Percentiles rank a stretch among this genome's conserved stretches.
Conservation (phyloP, 2,329 filamentous ascomycete genomes). For the Pseudogymnoascus destructans region DNA sequence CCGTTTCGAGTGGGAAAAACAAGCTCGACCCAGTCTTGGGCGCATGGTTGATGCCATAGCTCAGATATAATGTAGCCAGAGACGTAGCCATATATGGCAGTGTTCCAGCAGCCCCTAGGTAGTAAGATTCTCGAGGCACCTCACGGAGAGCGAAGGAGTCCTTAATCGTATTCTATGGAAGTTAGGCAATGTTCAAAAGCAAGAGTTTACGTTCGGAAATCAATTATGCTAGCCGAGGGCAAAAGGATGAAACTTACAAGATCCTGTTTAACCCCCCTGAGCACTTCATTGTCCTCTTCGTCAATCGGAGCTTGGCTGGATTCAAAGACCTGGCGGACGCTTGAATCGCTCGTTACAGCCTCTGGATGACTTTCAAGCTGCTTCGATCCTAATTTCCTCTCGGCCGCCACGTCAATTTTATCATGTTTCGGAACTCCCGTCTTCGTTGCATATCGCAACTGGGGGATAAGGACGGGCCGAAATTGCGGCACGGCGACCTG, state of each 20-base stretch:
- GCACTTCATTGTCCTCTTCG: conserved; percentile 32
- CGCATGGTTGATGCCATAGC: conserved; percentile 67
- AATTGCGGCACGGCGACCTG: conserved; percentile 12
- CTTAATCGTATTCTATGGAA: conserved; percentile 45
- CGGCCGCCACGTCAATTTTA: conserved; percentile 41
- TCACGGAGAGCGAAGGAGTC: conserved; percentile 52
- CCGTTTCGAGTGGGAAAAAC: conserved; percentile 54
- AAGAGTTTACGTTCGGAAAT: neutral
- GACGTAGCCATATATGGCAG: conserved; percentile 80
- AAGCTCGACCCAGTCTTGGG: conserved; percentile 46
- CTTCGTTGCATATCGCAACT: conserved; percentile 34
- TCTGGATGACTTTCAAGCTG: conserved; percentile 48
- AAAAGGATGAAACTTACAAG: conserved; percentile 37
- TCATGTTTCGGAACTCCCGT: conserved; percentile 21
- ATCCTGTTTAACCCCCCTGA: conserved; percentile 39
- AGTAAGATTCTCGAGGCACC: conserved; percentile 55
- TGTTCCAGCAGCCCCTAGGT: conserved; percentile 63
- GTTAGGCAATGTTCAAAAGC: conserved; percentile 9
- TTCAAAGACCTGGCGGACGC: conserved; percentile 38
- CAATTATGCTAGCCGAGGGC: neutral
- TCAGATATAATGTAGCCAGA: conserved; percentile 65
- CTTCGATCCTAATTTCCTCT: conserved; percentile 39
- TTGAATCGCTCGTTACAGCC: conserved; percentile 46
- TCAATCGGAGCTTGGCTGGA: conserved; percentile 18
- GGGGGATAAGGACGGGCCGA: conserved; percentile 31